Evolutionary conservation across 129 eudicot genomes (phyloP), one percentile per base, ranked within the genome.

Genomic region (Saussurea involucrata): DNA sequence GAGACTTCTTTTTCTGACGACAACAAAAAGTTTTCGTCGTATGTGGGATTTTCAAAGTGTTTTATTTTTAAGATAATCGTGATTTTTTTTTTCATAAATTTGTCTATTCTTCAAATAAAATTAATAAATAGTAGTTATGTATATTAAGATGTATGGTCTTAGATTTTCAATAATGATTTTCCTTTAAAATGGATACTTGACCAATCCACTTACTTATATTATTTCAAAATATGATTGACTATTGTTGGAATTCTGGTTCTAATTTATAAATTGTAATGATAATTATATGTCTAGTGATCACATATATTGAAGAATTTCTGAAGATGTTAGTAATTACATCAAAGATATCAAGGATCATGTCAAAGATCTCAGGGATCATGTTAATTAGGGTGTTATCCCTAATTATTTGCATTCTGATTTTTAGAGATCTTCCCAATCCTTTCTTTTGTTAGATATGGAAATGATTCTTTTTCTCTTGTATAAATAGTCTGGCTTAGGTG

Each of bases 101-200:
- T 8, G 13, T 27, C 7, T 71, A 44, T 46, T 44, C 11, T 46
- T 6, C 25, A 71, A n/a, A n/a, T n/a, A n/a, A n/a, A n/a, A n/a
- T n/a, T n/a, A n/a, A n/a, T n/a, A n/a, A n/a, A n/a, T n/a, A n/a
- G n/a, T n/a, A n/a, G n/a, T n/a, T n/a, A n/a, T n/a, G n/a, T n/a
- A n/a, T n/a, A n/a, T n/a, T n/a, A n/a, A n/a, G n/a, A n/a, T n/a
- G n/a, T n/a, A n/a, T n/a, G n/a, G n/a, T n/a, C n/a, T 27, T 28
- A 15, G 27, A 49, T 53, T 72, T 53, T 20, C 60, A 49, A 46
- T 27, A 72, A 46, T 17, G 8, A 1, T 25, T 71, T 70, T 44
- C 49, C 15, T 44, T 24, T 71, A 71, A 22, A 71, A 44, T 44
- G 8, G 17, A 44, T 44, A 71, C 63, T 42, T 71, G 76, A 72